Evolutionary conservation across 2,329 filamentous ascomycete species (phyloP).

Genomic region (Claviceps monticola): DNA sequence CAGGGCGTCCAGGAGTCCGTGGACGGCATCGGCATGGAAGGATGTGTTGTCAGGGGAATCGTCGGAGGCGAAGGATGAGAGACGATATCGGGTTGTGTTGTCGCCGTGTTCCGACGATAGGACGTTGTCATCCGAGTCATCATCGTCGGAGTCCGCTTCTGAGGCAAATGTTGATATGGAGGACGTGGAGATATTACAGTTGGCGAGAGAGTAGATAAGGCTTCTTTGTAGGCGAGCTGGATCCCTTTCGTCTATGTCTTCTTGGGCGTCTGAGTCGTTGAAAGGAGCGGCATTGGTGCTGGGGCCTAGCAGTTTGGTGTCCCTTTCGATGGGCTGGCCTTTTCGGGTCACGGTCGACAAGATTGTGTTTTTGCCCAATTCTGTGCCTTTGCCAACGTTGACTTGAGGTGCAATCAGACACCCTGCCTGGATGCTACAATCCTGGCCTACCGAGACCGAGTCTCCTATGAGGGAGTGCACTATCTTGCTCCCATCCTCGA

Average conservation of each 20-base stretch:
- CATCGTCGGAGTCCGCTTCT: slow-evolving; percentile 45
- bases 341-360: slow-evolving; percentile 23
- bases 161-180: slow-evolving; percentile 49
- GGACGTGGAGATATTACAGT: slow-evolving; percentile 38
- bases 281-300: slow-evolving; percentile 37
- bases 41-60: slow-evolving; percentile 42
- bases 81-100: slow-evolving; percentile 43
- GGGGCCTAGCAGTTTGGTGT: slow-evolving; percentile 33
- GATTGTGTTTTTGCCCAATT: slow-evolving; percentile 22
- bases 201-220: slow-evolving; percentile 39
- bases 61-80: slow-evolving; percentile 60
- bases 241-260: slow-evolving; percentile 32
- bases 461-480: slow-evolving; percentile 64
- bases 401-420: slow-evolving; percentile 71
- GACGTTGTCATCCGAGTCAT: slow-evolving; percentile 54
- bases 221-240: slow-evolving; percentile 38
- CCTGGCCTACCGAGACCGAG: slow-evolving; percentile 55
- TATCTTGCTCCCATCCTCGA: slow-evolving; percentile 63
- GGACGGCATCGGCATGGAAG: slow-evolving; percentile 80
- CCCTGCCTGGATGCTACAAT: slow-evolving; percentile 55
- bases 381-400: slow-evolving; percentile 48
- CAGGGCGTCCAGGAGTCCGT: slow-evolving; percentile 75
- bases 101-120: slow-evolving; percentile 19
- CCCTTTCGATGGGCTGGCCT: slow-evolving; percentile 24
- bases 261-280: slow-evolving; percentile 32